Conservation (phyloP, 331 rosid species). For the Rhamnella rubrinervis region DNA sequence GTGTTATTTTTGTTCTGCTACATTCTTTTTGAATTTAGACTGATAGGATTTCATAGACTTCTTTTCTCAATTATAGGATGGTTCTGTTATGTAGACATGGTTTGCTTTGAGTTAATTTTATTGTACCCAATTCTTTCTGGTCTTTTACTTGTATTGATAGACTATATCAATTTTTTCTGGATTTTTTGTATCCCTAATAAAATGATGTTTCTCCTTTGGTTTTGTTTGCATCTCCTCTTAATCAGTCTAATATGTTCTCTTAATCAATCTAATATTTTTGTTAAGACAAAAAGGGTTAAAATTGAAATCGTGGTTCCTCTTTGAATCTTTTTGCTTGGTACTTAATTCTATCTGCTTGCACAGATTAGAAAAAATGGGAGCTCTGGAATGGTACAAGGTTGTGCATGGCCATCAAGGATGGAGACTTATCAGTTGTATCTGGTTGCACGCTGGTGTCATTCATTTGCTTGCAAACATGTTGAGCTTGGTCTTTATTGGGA, state of each 20-base stretch:
- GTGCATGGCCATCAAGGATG: constrained; percentile 43
- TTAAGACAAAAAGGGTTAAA: neutral
- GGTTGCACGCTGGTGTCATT: constrained; percentile 57
- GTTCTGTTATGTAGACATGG: neutral
- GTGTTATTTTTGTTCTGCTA: too few species aligned
- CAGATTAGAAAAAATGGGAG: constrained; percentile 54
- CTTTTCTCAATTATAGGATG: neutral
- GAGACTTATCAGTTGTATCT: constrained; percentile 47
- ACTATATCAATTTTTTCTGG: neutral
- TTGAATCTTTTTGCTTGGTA: neutral
- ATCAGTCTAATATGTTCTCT: neutral
- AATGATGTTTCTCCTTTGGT: neutral
- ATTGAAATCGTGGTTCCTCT: neutral
- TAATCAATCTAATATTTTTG: neutral
- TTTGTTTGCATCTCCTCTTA: neutral
- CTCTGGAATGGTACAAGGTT: constrained; percentile 36
- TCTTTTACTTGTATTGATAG: neutral
- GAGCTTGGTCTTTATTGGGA: constrained; percentile 49
- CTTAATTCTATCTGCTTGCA: neutral
- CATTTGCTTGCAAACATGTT: constrained; percentile 54
- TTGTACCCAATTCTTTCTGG: neutral
- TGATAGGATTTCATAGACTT: neutral
- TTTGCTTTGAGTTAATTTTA: neutral
- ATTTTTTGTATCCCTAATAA: neutral
- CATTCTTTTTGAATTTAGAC: too few species aligned